These are phyloP conservation scores for Tritrichomonas foetus DNA, from an alignment of 208 protist species.

Conservation along the genomic window DNA sequence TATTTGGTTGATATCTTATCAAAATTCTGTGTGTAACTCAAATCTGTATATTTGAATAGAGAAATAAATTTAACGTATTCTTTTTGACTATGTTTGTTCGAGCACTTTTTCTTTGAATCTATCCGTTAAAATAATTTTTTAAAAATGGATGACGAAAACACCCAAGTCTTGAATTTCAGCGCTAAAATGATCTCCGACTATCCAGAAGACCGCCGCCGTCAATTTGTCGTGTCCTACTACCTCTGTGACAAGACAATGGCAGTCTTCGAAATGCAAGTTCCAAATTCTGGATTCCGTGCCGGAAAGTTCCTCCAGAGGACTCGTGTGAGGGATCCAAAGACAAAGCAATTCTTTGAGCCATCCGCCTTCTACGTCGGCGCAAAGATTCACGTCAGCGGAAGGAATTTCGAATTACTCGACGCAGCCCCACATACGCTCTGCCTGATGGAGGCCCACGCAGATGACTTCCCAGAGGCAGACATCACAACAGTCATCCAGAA, in stretches of 20 bases:
- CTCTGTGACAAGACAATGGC: constrained; percentile 39
- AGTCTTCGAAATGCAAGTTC: constrained; percentile 25
- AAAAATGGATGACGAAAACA: constrained; percentile 31
- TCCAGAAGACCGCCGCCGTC: constrained; percentile 23
- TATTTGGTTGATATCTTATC: too few relatives aligned
- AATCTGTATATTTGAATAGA: too few relatives aligned
- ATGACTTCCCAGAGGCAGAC: constrained; percentile 26
- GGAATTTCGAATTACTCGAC: not conserved
- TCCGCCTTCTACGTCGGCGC: not conserved
- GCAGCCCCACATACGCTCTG: constrained; percentile 27
- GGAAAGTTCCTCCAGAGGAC: constrained; percentile 33
- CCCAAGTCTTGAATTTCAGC: constrained; percentile 16
- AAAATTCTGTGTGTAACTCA: too few relatives aligned
- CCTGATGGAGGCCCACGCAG: constrained; percentile 20
- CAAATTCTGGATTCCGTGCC: constrained; percentile 22
- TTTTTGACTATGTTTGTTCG: too few relatives aligned
- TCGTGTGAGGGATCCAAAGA: not conserved
- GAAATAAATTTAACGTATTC: too few relatives aligned
- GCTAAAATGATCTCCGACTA: constrained; percentile 11
- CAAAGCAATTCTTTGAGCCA: constrained; percentile 33
- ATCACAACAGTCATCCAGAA: not conserved
- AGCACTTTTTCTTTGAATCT: too few relatives aligned
- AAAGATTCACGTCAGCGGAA: not conserved
- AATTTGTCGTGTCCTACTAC: constrained; percentile 16
- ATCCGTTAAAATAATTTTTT: too few relatives aligned